phyloP scores from a whole-genome alignment of 2,329 filamentous ascomycete species.

The Epichloe scottii region DNA sequence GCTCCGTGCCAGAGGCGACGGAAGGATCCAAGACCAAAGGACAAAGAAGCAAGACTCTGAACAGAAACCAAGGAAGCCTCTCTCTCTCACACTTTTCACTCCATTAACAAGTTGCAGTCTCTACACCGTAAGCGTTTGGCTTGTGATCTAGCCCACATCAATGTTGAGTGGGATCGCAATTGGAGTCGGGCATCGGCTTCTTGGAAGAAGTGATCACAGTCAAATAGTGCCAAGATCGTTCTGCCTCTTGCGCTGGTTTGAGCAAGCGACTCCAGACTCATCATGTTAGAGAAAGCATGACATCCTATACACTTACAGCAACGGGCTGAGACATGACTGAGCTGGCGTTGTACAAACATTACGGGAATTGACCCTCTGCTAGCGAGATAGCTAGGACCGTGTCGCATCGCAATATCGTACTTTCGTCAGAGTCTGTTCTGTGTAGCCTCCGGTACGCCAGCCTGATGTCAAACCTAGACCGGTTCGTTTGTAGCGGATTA shows the following conservation, averaged over 20 bases:
- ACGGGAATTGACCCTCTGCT: not conserved
- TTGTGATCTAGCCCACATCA: not conserved
- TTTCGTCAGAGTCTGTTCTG: not conserved
- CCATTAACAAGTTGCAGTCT: not conserved
- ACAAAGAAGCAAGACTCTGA: not conserved
- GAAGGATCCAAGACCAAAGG: not conserved
- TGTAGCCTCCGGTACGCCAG: not conserved
- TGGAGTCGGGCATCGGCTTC: not conserved
- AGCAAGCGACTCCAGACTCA: not conserved
- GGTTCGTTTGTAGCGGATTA: not conserved
- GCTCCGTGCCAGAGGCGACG: not conserved
- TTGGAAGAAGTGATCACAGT: not conserved
- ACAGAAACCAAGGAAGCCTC: not conserved
- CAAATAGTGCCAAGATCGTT: not conserved
- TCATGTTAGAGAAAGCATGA: not conserved
- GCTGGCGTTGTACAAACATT: constrained; percentile 3
- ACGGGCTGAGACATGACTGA: constrained; percentile 3
- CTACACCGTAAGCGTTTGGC: not conserved
- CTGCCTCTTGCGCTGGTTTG: not conserved
- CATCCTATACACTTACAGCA: constrained; percentile 3
- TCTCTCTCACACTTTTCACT: not conserved
- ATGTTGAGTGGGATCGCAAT: not conserved
- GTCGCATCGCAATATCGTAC: not conserved
- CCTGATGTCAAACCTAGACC: not conserved
- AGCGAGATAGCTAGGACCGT: constrained; percentile 2